phyloP scores from a whole-genome alignment of 78 protist species.

The Dictyostelium brefeldianum region DNA sequence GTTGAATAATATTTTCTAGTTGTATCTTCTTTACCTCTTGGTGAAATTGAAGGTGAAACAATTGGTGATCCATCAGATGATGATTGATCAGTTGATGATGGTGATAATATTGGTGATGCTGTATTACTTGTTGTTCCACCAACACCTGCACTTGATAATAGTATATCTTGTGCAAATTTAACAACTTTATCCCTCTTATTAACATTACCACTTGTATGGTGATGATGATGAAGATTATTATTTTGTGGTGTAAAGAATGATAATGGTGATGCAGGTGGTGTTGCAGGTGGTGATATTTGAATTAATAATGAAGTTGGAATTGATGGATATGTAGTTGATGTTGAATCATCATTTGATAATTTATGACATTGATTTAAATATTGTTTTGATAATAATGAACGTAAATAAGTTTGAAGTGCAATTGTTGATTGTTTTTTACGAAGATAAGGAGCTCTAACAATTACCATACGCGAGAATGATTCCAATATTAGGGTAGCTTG shows the following conservation, averaged over 20 bases:
- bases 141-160: not conserved
- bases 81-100: constrained; percentile 13
- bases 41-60: constrained; percentile 59
- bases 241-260: not conserved
- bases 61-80: constrained; percentile 25
- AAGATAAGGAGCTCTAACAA: constrained; percentile 20
- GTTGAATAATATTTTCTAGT: constrained; percentile 14
- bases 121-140: not conserved
- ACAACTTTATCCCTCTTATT: constrained; percentile 8
- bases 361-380: not conserved
- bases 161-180: not conserved
- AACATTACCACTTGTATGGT: not conserved
- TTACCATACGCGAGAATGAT: constrained; percentile 34
- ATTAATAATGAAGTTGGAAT: not conserved
- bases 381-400: constrained; percentile 2
- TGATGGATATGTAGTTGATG: not conserved
- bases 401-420: constrained; percentile 22
- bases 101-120: constrained; percentile 42
- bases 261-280: constrained; percentile 53
- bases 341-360: not conserved
- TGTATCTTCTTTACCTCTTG: constrained; percentile 19
- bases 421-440: not conserved
- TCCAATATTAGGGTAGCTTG: constrained; percentile 31
- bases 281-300: constrained; percentile 27
- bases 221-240: not conserved